Base-by-base conservation (phyloP, 1,139 yeast genomes). In the Pichiaceae sp. region DNA sequence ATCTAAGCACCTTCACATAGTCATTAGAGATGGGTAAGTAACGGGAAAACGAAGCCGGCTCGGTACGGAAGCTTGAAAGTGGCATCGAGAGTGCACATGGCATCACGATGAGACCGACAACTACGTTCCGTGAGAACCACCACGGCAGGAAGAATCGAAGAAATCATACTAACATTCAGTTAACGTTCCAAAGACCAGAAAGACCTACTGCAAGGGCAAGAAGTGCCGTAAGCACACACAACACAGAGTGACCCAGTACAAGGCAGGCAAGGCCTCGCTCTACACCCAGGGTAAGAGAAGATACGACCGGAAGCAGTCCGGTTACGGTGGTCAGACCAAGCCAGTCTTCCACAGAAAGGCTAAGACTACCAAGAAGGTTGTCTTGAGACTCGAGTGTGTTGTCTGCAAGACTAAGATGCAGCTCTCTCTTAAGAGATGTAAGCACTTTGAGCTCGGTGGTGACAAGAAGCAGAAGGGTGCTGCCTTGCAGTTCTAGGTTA, bases 281-380 rank as follows among this genome's bases (percentile, higher is more conserved):
- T 87, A 79, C 68, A 96, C 97, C 60, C 97, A 91, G 78, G 99
- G 99, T 82, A 93, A 93, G 89, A 86, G 99, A 81, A 89, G 99
- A 79, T 91, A 91, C 78, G 98, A 93, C 93, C 95, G 99, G 75
- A 91, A 91, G 77, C 98, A 91, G 78, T 70, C 85, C 65, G 99
- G 99, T 86, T 91, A 79, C 75, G 99, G 99, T 85, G 99, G 99
- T 85, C 99, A 91, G 78, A 91, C 98, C 75, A 91, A 87, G 80
- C 98, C 84, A 68, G 85, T 93, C 75, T 91, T 91, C 96, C 97
- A 87, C 86, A 91, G 91, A 84, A 93, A 91, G 74, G 99, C 99
- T 62, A 91, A 91, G 89, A 91, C 98, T 60, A 91, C 99, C 80
- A 91, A 91, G 87, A 91, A 91, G 84, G 96, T 91, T 69, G 98